phyloP scores from a whole-genome alignment of 129 eudicot genomes.

The Artemisia annua region DNA sequence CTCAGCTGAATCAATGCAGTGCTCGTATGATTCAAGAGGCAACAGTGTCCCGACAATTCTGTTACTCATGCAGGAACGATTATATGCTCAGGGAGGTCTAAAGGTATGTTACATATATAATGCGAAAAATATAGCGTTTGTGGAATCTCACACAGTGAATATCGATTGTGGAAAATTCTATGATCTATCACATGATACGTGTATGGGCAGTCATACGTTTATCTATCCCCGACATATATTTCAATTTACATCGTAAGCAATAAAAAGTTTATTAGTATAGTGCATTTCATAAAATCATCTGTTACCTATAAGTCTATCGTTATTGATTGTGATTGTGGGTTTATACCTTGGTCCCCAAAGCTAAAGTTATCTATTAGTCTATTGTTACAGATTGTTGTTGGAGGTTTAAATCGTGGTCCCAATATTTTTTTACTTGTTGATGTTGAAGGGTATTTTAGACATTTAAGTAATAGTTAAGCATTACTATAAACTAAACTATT shows the following conservation, averaged over 20 bases:
- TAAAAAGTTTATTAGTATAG: no score
- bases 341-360: neutral
- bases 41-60: conserved; percentile 93
- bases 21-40: conserved; percentile 81
- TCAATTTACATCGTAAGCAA: no score
- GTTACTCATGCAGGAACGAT: conserved; percentile 81
- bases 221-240: neutral
- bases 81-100: conserved; percentile 85
- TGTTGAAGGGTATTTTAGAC: conserved; percentile 16
- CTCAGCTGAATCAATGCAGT: conserved; percentile 34
- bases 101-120: conserved; percentile 53
- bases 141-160: conserved; percentile 13
- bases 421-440: conserved; percentile 6
- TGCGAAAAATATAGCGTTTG: neutral
- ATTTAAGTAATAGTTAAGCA: neutral
- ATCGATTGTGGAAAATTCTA: neutral
- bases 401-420: neutral
- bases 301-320: no score
- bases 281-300: no score
- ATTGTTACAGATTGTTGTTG: neutral
- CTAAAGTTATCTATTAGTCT: conserved; percentile 3
- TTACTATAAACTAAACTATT: neutral
- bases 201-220: no score
- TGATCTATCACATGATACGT: conserved; percentile 1
- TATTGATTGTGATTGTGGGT: no score